Conservation (phyloP, 129 eudicot genomes). For the Lactuca sativa region DNA sequence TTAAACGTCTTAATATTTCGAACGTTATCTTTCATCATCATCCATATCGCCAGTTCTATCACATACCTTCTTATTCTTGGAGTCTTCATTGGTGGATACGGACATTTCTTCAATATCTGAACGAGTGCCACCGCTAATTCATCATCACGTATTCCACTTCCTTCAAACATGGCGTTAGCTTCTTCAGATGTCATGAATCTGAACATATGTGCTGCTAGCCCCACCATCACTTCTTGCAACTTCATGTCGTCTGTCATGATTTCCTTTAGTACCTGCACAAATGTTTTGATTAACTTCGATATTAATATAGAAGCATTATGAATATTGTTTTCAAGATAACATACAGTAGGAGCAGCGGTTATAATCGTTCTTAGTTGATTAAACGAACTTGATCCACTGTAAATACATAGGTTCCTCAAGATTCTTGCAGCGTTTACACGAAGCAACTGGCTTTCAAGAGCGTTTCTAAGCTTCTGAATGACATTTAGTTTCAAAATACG, state of each 20-base stretch:
- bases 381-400: conserved; percentile 54
- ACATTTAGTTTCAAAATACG: conserved; percentile 51
- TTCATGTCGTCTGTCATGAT: conserved; percentile 60
- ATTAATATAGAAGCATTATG: neutral
- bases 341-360: conserved; percentile 67
- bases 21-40: conserved; percentile 80
- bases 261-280: conserved; percentile 61
- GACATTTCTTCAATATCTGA: conserved; percentile 51
- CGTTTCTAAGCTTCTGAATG: conserved; percentile 43
- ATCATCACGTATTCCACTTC: conserved; percentile 41
- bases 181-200: conserved; percentile 57
- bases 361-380: conserved; percentile 45
- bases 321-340: conserved; percentile 18
- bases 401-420: conserved; percentile 65
- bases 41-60: conserved; percentile 76
- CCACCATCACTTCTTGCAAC: conserved; percentile 88
- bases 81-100: conserved; percentile 49
- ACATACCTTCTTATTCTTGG: conserved; percentile 78
- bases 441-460: conserved; percentile 59
- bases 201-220: conserved; percentile 73
- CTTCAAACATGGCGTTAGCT: conserved; percentile 47
- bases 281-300: neutral
- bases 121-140: conserved; percentile 55
- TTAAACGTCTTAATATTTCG: conserved; percentile 46
- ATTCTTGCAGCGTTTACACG: conserved; percentile 72